phyloP scores from a whole-genome alignment of 176 grass and related monocot species.

The Bothriochloa decipiens region DNA sequence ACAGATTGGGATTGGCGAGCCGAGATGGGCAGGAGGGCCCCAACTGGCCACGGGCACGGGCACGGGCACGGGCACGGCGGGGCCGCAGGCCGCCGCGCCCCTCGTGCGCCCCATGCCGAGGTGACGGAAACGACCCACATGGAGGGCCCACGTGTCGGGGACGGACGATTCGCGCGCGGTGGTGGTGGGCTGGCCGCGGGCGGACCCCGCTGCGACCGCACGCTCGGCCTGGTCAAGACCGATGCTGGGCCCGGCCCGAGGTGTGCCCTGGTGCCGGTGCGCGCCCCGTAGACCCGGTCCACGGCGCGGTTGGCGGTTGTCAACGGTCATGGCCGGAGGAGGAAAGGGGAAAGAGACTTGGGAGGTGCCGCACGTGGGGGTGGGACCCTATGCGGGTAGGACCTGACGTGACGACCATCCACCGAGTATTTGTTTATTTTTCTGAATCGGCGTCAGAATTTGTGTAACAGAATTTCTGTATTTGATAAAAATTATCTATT shows the following conservation, averaged over 20 bases:
- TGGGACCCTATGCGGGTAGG: not conserved
- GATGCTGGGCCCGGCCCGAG: not conserved
- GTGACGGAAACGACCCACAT: constrained; percentile 48
- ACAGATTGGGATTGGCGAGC: too few relatives aligned
- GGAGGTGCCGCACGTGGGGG: not conserved
- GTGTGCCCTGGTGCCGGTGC: not conserved
- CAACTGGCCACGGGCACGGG: not conserved
- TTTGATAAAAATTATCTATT: too few relatives aligned
- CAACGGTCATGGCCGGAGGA: not conserved
- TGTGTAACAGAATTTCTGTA: too few relatives aligned
- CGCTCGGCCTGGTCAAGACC: constrained; percentile 34
- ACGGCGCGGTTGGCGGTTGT: not conserved
- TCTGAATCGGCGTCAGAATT: too few relatives aligned
- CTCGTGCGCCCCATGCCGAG: constrained; percentile 51
- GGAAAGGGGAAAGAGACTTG: not conserved
- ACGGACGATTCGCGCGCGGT: constrained; percentile 20
- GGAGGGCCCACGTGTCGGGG: constrained; percentile 48
- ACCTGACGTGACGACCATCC: constrained; percentile 23
- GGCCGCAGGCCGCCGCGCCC: not conserved
- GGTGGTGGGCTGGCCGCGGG: constrained; percentile 7
- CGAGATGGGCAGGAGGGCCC: too few relatives aligned
- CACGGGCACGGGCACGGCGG: not conserved
- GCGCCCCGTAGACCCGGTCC: not conserved
- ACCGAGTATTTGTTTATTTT: too few relatives aligned
- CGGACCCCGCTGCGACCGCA: constrained; percentile 29